A percentile compares a stretch with the other conserved stretches of the same genome.
phyloP scores from a whole-genome alignment of 1,284 basidiomycete species.

The Marasmius fiardii region DNA sequence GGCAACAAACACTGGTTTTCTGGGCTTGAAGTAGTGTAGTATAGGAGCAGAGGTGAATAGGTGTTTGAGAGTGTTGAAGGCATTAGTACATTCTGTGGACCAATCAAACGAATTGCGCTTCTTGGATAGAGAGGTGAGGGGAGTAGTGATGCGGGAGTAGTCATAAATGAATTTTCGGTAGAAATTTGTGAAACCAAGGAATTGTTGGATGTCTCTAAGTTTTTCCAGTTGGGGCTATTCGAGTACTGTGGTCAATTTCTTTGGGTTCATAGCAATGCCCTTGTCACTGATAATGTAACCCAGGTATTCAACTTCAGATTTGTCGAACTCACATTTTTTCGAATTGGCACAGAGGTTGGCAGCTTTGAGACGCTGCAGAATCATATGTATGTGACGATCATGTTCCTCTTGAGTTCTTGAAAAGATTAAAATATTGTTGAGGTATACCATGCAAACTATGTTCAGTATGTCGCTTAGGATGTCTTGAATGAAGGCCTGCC shows the following conservation, averaged over 20 bases:
- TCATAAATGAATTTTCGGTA: too few relatives aligned
- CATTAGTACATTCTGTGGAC: conserved; percentile 10
- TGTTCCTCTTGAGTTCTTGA: not conserved
- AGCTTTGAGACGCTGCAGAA: not conserved
- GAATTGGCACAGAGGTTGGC: not conserved
- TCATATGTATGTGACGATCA: not conserved
- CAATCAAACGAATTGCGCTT: conserved; percentile 22
- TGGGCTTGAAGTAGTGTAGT: conserved; percentile 35
- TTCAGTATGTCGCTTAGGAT: conserved; percentile 19
- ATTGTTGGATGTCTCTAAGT: conserved; percentile 10
- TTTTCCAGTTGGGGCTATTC: conserved; percentile 15
- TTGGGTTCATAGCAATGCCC: conserved; percentile 29
- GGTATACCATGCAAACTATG: conserved; percentile 19
- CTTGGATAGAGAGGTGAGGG: conserved; percentile 20
- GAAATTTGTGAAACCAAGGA: conserved; percentile 22
- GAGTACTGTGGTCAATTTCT: conserved; percentile 31
- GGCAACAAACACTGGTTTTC: conserved; percentile 25
- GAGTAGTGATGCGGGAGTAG: conserved; percentile 23
- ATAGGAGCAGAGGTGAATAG: conserved; percentile 32
- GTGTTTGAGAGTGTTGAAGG: conserved; percentile 29
- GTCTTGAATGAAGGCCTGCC: conserved; percentile 28
- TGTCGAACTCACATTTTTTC: not conserved
- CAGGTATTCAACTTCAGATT: not conserved
- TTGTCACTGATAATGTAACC: conserved; percentile 25
- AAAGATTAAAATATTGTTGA: not conserved